Conservation (phyloP, 2,329 filamentous ascomycete genomes). For the Thielaviopsis punctulata region DNA sequence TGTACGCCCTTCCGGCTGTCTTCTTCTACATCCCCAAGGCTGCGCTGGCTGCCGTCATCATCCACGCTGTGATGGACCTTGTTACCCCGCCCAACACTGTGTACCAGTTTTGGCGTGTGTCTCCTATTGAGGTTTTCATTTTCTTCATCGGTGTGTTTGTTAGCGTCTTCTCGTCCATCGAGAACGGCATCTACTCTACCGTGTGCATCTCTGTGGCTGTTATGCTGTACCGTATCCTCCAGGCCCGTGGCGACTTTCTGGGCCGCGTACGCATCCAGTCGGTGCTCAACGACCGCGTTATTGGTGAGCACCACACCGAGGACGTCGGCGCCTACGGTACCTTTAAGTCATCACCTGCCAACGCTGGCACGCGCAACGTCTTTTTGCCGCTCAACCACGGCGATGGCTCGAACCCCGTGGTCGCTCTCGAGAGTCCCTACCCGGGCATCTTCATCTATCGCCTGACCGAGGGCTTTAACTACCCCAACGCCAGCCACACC, state of each 20-base stretch:
- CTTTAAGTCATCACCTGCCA: constrained; percentile 24
- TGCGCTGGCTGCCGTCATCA: constrained; percentile 65
- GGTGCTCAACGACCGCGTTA: constrained; percentile 56
- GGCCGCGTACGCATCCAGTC: constrained; percentile 71
- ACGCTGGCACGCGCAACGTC: constrained; percentile 45
- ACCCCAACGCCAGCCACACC: constrained; percentile 81
- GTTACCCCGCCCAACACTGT: constrained; percentile 69
- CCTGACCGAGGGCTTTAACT: constrained; percentile 89
- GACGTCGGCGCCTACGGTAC: constrained; percentile 37
- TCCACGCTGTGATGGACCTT: constrained; percentile 75
- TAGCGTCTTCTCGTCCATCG: constrained; percentile 65
- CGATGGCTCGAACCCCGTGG: constrained; percentile 79
- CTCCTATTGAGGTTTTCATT: constrained; percentile 64
- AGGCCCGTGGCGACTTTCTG: constrained; percentile 61
- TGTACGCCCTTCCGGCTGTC: constrained; percentile 65
- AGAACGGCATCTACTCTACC: constrained; percentile 74
- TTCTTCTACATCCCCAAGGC: constrained; percentile 81
- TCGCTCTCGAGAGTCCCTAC: constrained; percentile 65
- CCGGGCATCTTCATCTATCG: constrained; percentile 93
- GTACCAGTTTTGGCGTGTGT: constrained; percentile 78
- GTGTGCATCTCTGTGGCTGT: constrained; percentile 53
- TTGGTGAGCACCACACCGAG: constrained; percentile 40
- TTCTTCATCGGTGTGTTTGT: constrained; percentile 76
- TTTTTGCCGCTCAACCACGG: constrained; percentile 74
- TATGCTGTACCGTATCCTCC: constrained; percentile 60